These are phyloP conservation scores for Gracilaria caudata DNA, from an alignment of 23 red algal genomes.

Conservation along the genomic window DNA sequence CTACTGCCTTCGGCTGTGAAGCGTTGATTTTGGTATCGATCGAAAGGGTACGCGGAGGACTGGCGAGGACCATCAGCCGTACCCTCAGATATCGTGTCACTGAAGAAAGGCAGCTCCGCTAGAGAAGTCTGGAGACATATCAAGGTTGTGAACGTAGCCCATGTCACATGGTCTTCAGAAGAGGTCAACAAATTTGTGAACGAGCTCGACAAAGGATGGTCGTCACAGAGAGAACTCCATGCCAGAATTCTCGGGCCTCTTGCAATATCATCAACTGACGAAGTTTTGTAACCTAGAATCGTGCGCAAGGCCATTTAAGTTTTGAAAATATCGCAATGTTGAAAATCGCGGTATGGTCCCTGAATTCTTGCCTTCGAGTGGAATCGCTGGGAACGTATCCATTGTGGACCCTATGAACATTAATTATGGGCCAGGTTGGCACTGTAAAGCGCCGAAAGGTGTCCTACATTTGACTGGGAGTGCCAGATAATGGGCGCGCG, in stretches of 20 bases:
- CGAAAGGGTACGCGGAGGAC: neutral
- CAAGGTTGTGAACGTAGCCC: constrained; percentile 37
- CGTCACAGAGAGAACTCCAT: constrained; percentile 22
- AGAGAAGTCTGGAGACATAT: constrained; percentile 60
- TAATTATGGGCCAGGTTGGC: too few relatives aligned
- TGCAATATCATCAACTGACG: constrained; percentile 24
- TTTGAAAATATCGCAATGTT: constrained; percentile 42
- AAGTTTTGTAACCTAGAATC: constrained; percentile 24
- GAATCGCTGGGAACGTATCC: constrained; percentile 27
- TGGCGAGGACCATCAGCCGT: constrained; percentile 17
- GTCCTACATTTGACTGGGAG: too few relatives aligned
- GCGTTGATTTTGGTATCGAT: constrained; percentile 18
- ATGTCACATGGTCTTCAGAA: constrained; percentile 51
- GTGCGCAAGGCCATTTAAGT: constrained; percentile 45
- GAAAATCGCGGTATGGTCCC: constrained; percentile 75
- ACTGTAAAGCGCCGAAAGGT: too few relatives aligned
- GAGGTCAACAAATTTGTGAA: constrained; percentile 42
- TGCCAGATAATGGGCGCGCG: too few relatives aligned
- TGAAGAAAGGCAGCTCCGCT: constrained; percentile 6
- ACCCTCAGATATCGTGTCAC: constrained; percentile 25
- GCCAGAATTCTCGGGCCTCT: constrained; percentile 65
- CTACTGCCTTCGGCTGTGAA: constrained; percentile 66
- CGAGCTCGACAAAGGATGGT: constrained; percentile 21
- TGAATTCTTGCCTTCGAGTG: constrained; percentile 71
- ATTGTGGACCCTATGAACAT: too few relatives aligned